phyloP scores from a whole-genome alignment of 345 rosid species.

The Citrus trifoliata region DNA sequence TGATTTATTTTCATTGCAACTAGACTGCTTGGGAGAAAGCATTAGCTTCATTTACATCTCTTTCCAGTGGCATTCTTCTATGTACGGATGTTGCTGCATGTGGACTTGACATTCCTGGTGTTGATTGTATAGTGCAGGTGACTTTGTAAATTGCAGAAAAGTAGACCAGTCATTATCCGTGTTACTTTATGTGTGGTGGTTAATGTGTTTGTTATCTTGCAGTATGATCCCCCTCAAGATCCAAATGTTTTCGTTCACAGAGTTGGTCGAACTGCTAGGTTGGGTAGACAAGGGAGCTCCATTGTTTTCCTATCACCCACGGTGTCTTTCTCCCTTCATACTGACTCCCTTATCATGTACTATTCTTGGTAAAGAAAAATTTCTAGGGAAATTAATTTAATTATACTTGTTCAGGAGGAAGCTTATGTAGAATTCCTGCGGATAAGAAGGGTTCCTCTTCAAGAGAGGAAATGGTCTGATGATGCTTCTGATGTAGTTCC shows the following conservation, averaged over 20 bases:
- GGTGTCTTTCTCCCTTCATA: slow-evolving; percentile 27
- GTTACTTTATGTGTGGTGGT: slow-evolving; percentile 4
- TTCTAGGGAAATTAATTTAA: neutral
- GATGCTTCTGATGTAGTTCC: slow-evolving; percentile 67
- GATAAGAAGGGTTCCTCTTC: slow-evolving; percentile 68
- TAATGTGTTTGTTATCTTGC: slow-evolving; percentile 25
- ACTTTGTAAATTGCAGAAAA: neutral
- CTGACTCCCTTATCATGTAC: neutral
- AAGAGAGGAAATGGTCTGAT: slow-evolving; percentile 48
- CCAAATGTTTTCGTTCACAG: slow-evolving; percentile 88
- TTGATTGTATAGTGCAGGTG: slow-evolving; percentile 93
- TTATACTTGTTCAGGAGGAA: slow-evolving; percentile 58
- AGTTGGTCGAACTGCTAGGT: slow-evolving; percentile 88
- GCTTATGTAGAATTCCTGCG: slow-evolving; percentile 80
- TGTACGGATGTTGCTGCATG: slow-evolving; percentile 98
- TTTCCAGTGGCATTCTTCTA: slow-evolving; percentile 71
- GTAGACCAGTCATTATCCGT: neutral
- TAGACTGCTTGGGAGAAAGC: slow-evolving; percentile 84
- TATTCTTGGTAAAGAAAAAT: neutral
- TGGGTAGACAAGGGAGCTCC: slow-evolving; percentile 81
- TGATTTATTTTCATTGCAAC: neutral
- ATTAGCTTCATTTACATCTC: slow-evolving; percentile 68
- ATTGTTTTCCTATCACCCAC: slow-evolving; percentile 69
- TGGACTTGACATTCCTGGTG: slow-evolving; percentile 92
- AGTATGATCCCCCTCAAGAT: slow-evolving; percentile 97